Evolutionary conservation across 2,329 filamentous ascomycete species (phyloP), one percentile per base, ranked within the genome.

Genomic region (Colletotrichum camelliae): DNA sequence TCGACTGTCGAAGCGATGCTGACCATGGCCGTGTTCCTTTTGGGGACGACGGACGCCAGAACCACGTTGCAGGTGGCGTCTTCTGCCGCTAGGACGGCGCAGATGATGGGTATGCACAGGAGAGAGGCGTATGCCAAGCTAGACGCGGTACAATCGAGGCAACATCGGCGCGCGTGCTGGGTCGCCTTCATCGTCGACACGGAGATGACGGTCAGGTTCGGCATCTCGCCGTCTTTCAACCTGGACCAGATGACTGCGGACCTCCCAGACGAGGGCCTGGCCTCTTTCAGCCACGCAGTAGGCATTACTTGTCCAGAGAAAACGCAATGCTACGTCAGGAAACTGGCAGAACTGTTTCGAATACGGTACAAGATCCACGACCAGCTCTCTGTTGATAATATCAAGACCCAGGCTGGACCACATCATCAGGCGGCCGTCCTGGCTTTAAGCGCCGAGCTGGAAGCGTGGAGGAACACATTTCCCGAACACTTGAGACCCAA

Each of bases 1-100:
- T 37, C 31, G 33, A 57, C 74, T 10, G 68, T 70, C 9, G 68
- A 77, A 31, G 76, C 76, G 4, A 43, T 74, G 57, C 15, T 77
- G 16, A 66, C 60, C 5, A 65, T 77, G 52, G 74, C 70, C 15
- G 65, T 57, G n/a, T 76, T 70, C 52, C 57, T 67, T 16, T 27
- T 74, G 27, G 70, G 70, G 4, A 74, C 69, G 48, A 58, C 74
- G 7, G 74, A 70, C 27, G 29, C 66, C 18, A 67, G 74, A 18
- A 74, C 70, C 3, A 67, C 35, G 5, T 48, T 48, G 4, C 48
- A 67, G 7, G 33, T 77, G 33, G 65, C 62, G 1, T 76, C 76
- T 16, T 58, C 74, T 4, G 76, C 69, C 10, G 37, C 64, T 16
- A 60, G 66, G 2, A 43, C 43, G 21, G 31, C 61, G 4, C 70